A percentile compares a stretch with the other conserved stretches of the same genome.
These are phyloP conservation scores for Cordyceps fumosorosea DNA, from an alignment of 2,329 filamentous ascomycete species.

Conservation along the genomic window DNA sequence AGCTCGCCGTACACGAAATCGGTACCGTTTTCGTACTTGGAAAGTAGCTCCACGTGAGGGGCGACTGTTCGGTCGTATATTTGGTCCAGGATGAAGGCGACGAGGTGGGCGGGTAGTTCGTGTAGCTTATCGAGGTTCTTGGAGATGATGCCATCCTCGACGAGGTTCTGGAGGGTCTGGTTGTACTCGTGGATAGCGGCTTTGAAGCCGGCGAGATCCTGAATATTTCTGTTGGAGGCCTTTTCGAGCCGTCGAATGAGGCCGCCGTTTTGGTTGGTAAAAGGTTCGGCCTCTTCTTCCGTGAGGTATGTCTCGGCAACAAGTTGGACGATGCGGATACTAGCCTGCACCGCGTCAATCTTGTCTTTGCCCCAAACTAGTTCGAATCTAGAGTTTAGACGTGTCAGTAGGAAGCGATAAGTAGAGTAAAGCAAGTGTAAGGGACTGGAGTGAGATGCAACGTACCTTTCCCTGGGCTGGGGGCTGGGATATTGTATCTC, in stretches of 20 bases:
- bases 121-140: conserved; percentile 64
- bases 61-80: conserved; percentile 91
- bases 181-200: conserved; percentile 74
- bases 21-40: conserved; percentile 80
- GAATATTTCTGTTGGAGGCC: conserved; percentile 60
- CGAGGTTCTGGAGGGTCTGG: conserved; percentile 54
- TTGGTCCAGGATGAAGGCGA: conserved; percentile 77
- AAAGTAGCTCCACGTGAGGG: conserved; percentile 74
- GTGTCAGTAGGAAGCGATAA: background rate
- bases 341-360: conserved; percentile 70
- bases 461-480: conserved; percentile 60
- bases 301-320: conserved; percentile 74
- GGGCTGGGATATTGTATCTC: conserved; percentile 79
- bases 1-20: conserved; percentile 96
- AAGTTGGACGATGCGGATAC: conserved; percentile 61
- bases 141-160: conserved; percentile 64
- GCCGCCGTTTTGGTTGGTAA: conserved; percentile 66
- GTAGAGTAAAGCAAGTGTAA: background rate
- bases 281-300: conserved; percentile 56
- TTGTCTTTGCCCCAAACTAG: conserved; percentile 73
- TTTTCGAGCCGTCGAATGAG: conserved; percentile 72
- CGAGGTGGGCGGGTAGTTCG: conserved; percentile 62
- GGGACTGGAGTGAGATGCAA: background rate
- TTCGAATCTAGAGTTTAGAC: conserved; percentile 36
- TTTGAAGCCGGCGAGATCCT: conserved; percentile 61